These are phyloP conservation scores for Pseudogymnoascus sp. DNA, from an alignment of 2,329 filamentous ascomycete species.

Conservation along the genomic window DNA sequence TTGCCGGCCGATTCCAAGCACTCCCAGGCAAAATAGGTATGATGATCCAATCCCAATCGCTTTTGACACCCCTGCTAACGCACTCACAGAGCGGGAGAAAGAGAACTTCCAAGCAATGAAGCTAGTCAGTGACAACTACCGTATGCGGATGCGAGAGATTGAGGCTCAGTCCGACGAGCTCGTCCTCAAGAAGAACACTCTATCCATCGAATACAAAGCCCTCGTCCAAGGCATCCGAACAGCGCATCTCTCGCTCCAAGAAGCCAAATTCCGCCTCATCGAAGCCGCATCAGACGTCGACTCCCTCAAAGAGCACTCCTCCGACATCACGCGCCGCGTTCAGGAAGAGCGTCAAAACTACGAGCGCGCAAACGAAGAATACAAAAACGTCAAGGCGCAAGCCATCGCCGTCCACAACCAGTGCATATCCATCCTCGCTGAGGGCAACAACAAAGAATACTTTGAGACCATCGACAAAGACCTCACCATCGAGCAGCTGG, in stretches of 20 bases:
- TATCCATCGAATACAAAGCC: slow-evolving; percentile 44
- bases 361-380: slow-evolving; percentile 30
- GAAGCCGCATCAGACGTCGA: slow-evolving; percentile 78
- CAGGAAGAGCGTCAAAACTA: slow-evolving; percentile 37
- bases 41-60: slow-evolving; percentile 18
- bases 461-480: slow-evolving; percentile 37
- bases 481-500: slow-evolving; percentile 54
- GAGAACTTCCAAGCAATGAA: slow-evolving; percentile 26
- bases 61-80: slow-evolving; percentile 17
- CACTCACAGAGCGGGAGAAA: slow-evolving; percentile 29
- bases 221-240: slow-evolving; percentile 53
- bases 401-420: slow-evolving; percentile 33
- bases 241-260: slow-evolving; percentile 54
- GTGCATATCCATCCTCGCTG: slow-evolving; percentile 27
- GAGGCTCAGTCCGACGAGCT: slow-evolving; percentile 46
- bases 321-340: slow-evolving; percentile 45
- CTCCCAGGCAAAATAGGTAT: slow-evolving; percentile 64
- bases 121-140: slow-evolving; percentile 32
- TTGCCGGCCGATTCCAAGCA: slow-evolving; percentile 53
- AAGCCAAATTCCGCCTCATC: slow-evolving; percentile 60
- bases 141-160: slow-evolving; percentile 38
- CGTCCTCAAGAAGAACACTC: slow-evolving; percentile 46
- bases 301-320: slow-evolving; percentile 57
- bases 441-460: slow-evolving; percentile 25
- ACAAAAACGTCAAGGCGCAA: slow-evolving; percentile 30